Base-by-base conservation (phyloP, 805 yeast species). In the Starmerella bombicola region DNA sequence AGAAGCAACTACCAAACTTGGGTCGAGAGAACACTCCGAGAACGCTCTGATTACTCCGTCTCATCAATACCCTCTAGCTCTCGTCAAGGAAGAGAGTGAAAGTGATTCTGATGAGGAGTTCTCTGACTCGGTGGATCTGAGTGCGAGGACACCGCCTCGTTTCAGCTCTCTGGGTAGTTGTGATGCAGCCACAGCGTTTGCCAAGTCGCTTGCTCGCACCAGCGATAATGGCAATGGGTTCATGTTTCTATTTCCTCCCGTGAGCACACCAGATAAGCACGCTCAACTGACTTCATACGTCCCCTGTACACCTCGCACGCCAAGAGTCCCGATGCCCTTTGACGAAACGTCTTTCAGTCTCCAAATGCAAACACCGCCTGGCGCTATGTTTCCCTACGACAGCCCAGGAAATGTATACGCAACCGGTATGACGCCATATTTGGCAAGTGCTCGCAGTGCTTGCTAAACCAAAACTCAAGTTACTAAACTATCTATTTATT, bases 181-280 rank as follows among this genome's bases (percentile, higher is more conserved):
- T 3, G 52, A 48, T 22, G 52, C 52, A 1, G 44, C 52, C 3
- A 34, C 52, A 5, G 52, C 53, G 12, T 48, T 48, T 34, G 52
- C 52, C 2, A 33, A 40, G n/a, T 30, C 52, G 8, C 22, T 43
- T n/a, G 41, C 51, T 1, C 43, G 52, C 2, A 12, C 52, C 8
- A 43, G 44, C 18, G 46, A 46, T 18, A 33, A 25, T 3, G 45
- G 45, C n/a, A 31, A 24, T 7, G 46, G 46, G 13, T 43, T 46
- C n/a, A 35, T 43, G 37, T 47, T 47, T 25, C 25, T 47, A 33
- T 47, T 47, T 35, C 51, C 50, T 7, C 16, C 31, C 5, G 39
- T 37, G 20, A 33, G 25, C 15, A 45, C 49, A 12, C 49, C 49
- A 3, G 39, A 41, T 13, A 42, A 42, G 34, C 35, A 21, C 13